Evolutionary conservation across 1,284 basidiomycete genomes (phyloP).

Genomic region (Apiotrichum laibachii): DNA sequence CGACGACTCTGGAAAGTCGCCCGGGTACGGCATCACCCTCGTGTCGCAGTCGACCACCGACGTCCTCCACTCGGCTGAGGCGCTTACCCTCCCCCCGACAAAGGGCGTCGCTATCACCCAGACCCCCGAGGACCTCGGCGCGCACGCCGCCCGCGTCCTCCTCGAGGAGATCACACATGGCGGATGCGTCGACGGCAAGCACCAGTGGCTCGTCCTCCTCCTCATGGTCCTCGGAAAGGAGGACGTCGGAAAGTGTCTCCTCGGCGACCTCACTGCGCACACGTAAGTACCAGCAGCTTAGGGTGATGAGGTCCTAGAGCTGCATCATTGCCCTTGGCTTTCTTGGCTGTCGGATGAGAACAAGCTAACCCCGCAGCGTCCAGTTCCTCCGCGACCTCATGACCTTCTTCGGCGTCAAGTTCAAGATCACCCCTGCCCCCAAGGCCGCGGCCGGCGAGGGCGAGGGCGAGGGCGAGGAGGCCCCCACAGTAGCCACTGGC

Average conservation of each 20-base stretch:
- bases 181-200: constrained; percentile 86
- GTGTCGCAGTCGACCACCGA: constrained; percentile 90
- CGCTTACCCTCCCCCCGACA: constrained; percentile 61
- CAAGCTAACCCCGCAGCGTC: constrained; percentile 59
- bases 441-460: constrained; percentile 8
- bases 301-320: too few species aligned
- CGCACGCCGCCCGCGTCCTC: constrained; percentile 72
- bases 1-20: constrained; percentile 92
- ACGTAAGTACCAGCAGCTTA: constrained; percentile 61
- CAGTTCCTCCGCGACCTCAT: constrained; percentile 85
- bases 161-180: constrained; percentile 74
- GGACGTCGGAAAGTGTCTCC: constrained; percentile 84
- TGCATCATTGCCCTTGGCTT: too few species aligned
- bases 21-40: constrained; percentile 89
- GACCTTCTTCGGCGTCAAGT: constrained; percentile 69
- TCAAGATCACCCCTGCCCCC: constrained; percentile 53
- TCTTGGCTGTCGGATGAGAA: too few species aligned
- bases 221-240: constrained; percentile 95
- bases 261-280: constrained; percentile 75
- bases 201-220: constrained; percentile 82
- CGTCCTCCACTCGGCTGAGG: constrained; percentile 83
- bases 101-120: constrained; percentile 30
- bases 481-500: background rate
- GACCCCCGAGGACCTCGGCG: constrained; percentile 89
- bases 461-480: background rate